Base-by-base conservation (phyloP, 331 rosid species). In the Malus hybrid region DNA sequence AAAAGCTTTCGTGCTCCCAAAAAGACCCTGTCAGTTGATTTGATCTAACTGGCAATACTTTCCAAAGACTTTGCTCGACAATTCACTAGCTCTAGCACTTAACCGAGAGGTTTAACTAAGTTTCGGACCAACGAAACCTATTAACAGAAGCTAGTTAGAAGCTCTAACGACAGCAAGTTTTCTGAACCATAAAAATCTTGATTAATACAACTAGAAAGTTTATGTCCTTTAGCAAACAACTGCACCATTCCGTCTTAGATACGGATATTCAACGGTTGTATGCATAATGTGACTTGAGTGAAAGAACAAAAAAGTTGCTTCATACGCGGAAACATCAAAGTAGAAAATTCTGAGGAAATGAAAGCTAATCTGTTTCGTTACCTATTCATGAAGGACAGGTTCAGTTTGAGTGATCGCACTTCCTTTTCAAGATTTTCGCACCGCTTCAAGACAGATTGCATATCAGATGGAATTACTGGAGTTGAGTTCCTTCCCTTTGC, bases 311-410 rank as follows among this genome's bases (percentile, higher is more conserved):
- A 15, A 5, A 15, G 18, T 14, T 48, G 18, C 48, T 44, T 44
- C 5, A 15, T 31, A 36, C 27, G 46, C 34, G 34, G 67, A 72
- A 36, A 61, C 62, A 29, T n/a, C 7, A 27, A 33, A 67, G 28
- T 12, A 10, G 42, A 27, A 63, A 52, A 24, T 9, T 42, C 36
- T 2, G 29, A 67, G 34, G 59, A 34, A 16, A 78, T 65, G 57
- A 52, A 65, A 76, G 48, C 22, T 44, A 50, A 19, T 13, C 42
- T 27, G 60, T 71, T 63, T 1, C 12, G 19, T 83, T 90, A 94
- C 99, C 97, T 94, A 78, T 94, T 94, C 99, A 94, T 94, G 88
- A 94, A 94, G 87, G 99, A 88, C 82, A 94, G 55, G 75, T 91
- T 94, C 48, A 94, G 99, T 79, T 94, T 94, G 46, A 90, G 87